Evolutionary conservation across 371 early-diverging fungal genomes (phyloP), one percentile per base, ranked within the genome.

Genomic region (Blyttiomyces sp.): DNA sequence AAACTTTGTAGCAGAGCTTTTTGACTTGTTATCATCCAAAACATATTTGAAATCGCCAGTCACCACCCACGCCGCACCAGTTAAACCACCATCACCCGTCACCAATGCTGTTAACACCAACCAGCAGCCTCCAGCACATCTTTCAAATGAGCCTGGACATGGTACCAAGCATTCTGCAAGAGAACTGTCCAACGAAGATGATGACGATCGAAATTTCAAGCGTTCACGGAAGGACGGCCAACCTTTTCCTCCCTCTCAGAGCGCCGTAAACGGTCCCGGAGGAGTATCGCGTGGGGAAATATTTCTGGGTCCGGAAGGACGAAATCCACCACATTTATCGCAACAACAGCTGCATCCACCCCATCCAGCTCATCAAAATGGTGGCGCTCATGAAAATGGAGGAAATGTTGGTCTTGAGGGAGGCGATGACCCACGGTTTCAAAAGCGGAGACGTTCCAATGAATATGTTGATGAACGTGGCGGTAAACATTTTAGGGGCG

Each of bases 151-250:
- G n/a, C n/a, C n/a, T n/a, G n/a, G n/a, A n/a, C n/a, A n/a, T n/a
- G n/a, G n/a, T n/a, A n/a, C n/a, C n/a, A n/a, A n/a, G n/a, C 39
- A 11, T 39, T 39, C 39, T 11, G n/a, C 11, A 39, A 11, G 39
- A 11, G 39, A 39, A 13, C 11, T 39, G 46, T 28, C 19, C 17
- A 65, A 67, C 0, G 68, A 63, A 17, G 87, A 87, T 28, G 86
- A 88, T 48, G 85, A 81, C 32, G 87, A 88, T 56, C 80, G 86
- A 32, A 88, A 85, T 60, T 86, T 83, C 55, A 89, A 88, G 64
- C 87, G 87, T 69, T 73, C 81, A 58, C 82, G 86, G n/a, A 28
- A 57, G 16, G 53, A 61, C 19, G 27, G 24, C 39, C 54, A 28
- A 3, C 7, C 13, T 42, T 13, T 21, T 26, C 5, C 51, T 48